A percentile compares a stretch with the other conserved stretches of the same genome.
These are phyloP conservation scores for Mucor circinelloides DNA, from an alignment of 371 early-diverging fungal genomes.

Conservation along the genomic window DNA sequence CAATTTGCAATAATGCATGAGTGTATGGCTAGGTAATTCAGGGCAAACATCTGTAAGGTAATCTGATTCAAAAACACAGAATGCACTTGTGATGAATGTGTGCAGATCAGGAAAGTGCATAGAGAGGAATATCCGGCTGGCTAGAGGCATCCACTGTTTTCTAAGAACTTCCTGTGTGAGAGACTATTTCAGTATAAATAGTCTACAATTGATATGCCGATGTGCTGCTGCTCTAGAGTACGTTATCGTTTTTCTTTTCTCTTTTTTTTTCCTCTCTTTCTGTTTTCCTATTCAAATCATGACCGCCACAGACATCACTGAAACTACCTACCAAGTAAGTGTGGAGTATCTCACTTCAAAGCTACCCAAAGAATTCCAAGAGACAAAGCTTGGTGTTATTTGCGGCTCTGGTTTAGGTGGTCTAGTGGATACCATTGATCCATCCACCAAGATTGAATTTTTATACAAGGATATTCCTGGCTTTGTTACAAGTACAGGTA, in stretches of 20 bases:
- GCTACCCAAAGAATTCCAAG: constrained; percentile 40
- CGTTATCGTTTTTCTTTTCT: background rate
- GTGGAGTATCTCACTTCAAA: constrained; percentile 26
- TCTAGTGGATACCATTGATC: constrained; percentile 77
- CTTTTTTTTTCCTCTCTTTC: constrained; percentile 5
- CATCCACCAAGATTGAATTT: constrained; percentile 60
- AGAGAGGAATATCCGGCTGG: too few relatives aligned
- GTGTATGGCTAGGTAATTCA: too few relatives aligned
- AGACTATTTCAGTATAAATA: too few relatives aligned
- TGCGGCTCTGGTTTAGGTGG: constrained; percentile 94
- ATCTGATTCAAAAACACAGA: too few relatives aligned
- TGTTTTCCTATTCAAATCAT: background rate
- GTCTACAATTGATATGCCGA: background rate
- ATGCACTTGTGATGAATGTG: too few relatives aligned
- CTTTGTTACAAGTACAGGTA: constrained; percentile 86
- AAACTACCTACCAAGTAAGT: constrained; percentile 33
- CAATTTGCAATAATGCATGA: too few relatives aligned
- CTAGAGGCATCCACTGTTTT: too few relatives aligned
- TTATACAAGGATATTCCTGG: constrained; percentile 86
- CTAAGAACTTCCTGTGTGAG: too few relatives aligned
- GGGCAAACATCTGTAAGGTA: too few relatives aligned
- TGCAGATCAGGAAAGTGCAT: too few relatives aligned
- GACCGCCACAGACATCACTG: constrained; percentile 21
- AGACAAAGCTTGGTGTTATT: constrained; percentile 76
- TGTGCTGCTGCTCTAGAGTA: background rate